Evolutionary conservation across 257 asterid genomes (phyloP).

Genomic region (Avicennia marina): DNA sequence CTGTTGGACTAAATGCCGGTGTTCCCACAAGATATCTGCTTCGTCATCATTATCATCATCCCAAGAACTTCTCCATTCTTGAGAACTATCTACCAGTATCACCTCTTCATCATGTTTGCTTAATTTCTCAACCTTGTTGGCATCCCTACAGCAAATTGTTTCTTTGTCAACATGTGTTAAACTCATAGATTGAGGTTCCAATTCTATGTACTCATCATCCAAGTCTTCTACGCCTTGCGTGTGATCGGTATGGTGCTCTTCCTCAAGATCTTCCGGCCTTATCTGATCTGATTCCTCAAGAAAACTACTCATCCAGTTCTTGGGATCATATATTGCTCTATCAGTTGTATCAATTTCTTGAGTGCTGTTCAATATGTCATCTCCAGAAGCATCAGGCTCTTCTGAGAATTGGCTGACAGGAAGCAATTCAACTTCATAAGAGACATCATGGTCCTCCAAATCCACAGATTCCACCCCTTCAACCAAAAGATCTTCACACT

Average conservation of each 20-base stretch:
- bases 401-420: slow-evolving; percentile 10
- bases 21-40: slow-evolving; percentile 58
- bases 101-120: neutral
- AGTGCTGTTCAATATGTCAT: neutral
- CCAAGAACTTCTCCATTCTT: slow-evolving; percentile 19
- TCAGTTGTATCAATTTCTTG: neutral
- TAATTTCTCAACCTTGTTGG: slow-evolving; percentile 7
- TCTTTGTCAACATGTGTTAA: slow-evolving; percentile 1
- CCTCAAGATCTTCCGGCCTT: slow-evolving; percentile 7
- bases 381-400: slow-evolving; percentile 3
- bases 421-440: slow-evolving; percentile 42
- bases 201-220: slow-evolving; percentile 54
- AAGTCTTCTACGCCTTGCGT: slow-evolving; percentile 10
- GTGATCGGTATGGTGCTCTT: neutral
- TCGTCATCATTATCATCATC: slow-evolving; percentile 49
- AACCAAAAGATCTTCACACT: neutral
- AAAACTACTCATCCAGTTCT: slow-evolving; percentile 22
- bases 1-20: slow-evolving; percentile 63
- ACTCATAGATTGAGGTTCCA: slow-evolving; percentile 24
- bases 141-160: slow-evolving; percentile 1
- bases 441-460: slow-evolving; percentile 33
- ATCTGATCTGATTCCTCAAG: slow-evolving; percentile 18
- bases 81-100: neutral
- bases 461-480: slow-evolving; percentile 20
- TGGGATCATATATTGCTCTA: neutral